Base-by-base conservation (phyloP, 1,284 basidiomycete species). In the Ceraceosorus guamensis region DNA sequence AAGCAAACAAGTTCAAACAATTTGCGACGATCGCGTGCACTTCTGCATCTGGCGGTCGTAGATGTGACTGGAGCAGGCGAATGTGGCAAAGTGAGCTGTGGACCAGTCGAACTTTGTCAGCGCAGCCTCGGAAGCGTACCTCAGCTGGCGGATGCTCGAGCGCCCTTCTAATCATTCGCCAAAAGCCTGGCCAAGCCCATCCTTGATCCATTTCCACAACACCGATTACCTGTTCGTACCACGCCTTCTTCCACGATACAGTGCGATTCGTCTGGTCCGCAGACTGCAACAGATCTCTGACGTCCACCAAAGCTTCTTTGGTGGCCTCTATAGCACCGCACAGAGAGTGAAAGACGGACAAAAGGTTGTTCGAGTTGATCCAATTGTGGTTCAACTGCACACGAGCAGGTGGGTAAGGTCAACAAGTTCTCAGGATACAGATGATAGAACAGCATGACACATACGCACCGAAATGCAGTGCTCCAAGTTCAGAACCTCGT, bases 331-430 rank as follows among this genome's bases (percentile, higher is more conserved):
- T 76, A 18, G 79, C 77, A 0, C 57, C 37, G 0, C 66, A 59
- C 16, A 83, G 77, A 2, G 79, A 71, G 0, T 52, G 47, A 68
- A 80, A 82, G 51, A 82, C 76, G 6, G 67, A 65, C 0, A 73
- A 65, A 5, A 83, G 68, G 47, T 81, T 82, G 24, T 77, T 72
- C 0, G 79, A 71, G 55, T 82, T 79, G 64, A 79, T 79, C 79
- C 82, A 83, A 61, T 76, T 76, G 52, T 70, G 66, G 45, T 74
- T 72, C 53, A 73, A 58, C 47, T 62, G 37, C 7, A 4, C n/a
- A n/a, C n/a, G n/a, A 33, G 41, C 14, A 56, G 52, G 5, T 10
- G 24, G 16, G 6, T 14, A 24, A 44, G 13, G 46, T 18, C 11
- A 6, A 30, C 33, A 3, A 7, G 5, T 18, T 53, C 18, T 53